Base-by-base conservation (phyloP, 2,329 filamentous ascomycete genomes). In the Cladophialophora bantiana region DNA sequence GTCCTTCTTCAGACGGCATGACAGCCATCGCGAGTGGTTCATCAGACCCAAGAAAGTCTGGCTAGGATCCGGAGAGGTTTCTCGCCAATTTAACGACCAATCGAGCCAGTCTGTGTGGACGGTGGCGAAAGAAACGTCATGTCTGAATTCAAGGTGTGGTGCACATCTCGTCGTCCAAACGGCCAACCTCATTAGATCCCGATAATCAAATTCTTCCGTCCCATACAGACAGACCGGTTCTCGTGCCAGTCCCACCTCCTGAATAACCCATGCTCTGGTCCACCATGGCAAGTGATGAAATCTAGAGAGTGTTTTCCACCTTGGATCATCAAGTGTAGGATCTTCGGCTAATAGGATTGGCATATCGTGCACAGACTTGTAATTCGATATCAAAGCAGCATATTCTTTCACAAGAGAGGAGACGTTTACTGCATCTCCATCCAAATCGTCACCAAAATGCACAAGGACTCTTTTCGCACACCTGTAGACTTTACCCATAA, bases 401-500 rank as follows among this genome's bases (percentile, higher is more conserved):
- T 48, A 38, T 38, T 68, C 66, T 32, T 45, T 48, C 20, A 68
- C 40, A 34, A 68, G 65, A 26, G 57, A 59, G 20, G 61, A 59
- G 15, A 65, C 59, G 26, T 62, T 40, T 32, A 53, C 42, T 45
- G 65, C 59, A 10, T 50, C 65, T 6, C 59, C 35, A 36, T 66
- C 42, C 13, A 36, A 13, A 45, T 55, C 61, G 20, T 59, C 26
- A n/a, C 78, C 78, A 42, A 69, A 58, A 57, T 56, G 67, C 7
- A 69, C 67, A 32, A 69, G 61, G n/a, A 67, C 64, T n/a, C 56
- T 57, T 53, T 62, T 62, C 15, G 67, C 67, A 20, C 45, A 38
- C 4, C 61, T 48, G 35, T 69, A 67, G 40, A 65, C 62, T 40
- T 59, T 62, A 50, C 62, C 62, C 65, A 69, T 69, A 26, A 69